Evolutionary conservation across 495 filamentous ascomycete species (phyloP), one percentile per base, ranked within the genome.

Genomic region (Talaromyces stipitatus): DNA sequence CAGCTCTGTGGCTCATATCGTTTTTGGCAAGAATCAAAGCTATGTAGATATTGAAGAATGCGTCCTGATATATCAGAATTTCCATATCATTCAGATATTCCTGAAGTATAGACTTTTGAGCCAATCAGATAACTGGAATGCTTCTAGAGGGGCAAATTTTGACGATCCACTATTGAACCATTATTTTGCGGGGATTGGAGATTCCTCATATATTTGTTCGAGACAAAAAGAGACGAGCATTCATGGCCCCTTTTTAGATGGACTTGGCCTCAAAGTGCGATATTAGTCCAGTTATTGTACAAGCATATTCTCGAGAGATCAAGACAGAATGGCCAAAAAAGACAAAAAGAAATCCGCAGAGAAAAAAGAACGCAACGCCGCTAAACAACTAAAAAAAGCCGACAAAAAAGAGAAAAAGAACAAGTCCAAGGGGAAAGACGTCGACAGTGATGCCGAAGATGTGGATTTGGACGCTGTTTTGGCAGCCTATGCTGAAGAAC

Each of bases 381-480:
- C 78, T 23, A 82, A 81, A 61, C 75, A 79, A 56, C 66, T 69
- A 33, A 82, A 81, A 58, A 91, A 90, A 71, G 78, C 83, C 45
- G 78, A 82, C 22, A 76, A 82, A 67, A 89, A 88, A 71, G 89
- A 91, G 76, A 92, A 90, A 77, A 85, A 78, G 68, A 73, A 77
- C 53, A 89, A 87, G 71, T 69, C 74, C 28, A 81, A 81, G 61
- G 73, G 74, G 63, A 65, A 66, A 30, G 76, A 80, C 62, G 85
- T 82, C 23, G 89, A 90, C 64, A 91, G 87, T 67, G 88, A 94
- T 65, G 88, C 76, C 33, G 91, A 96, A 72, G 91, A 96, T 62
- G 84, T 92, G n/a, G 94, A 98, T 72, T 76, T 98, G 41, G 94
- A 98, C 69, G 84, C 86, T n/a, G 90, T 98, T n/a, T 85, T 97